Conservation (phyloP, 106 monocot genomes). For the Xerophyta viscosa region DNA sequence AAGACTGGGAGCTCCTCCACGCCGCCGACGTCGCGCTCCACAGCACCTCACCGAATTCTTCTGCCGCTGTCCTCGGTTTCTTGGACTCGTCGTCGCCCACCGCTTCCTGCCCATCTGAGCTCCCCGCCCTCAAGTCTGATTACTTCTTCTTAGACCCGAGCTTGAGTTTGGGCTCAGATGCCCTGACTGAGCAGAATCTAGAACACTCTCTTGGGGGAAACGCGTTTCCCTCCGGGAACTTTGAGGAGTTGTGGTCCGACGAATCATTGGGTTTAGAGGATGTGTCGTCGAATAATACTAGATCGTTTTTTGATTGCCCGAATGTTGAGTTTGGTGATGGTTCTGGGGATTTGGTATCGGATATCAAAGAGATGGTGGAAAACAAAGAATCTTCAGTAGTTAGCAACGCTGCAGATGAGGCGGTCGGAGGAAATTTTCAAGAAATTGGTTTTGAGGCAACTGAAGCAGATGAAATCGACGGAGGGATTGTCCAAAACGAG, state of each 20-base stretch:
- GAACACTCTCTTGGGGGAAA: background rate
- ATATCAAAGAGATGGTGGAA: constrained; percentile 2
- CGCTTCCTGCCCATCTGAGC: background rate
- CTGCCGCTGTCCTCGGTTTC: too few relatives aligned
- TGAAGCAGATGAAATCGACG: background rate
- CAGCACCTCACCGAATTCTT: background rate
- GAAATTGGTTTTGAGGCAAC: background rate
- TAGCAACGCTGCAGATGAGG: background rate
- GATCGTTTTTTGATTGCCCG: constrained; percentile 3
- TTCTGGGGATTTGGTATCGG: background rate
- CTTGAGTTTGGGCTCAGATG: constrained; percentile 1
- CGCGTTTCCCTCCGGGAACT: background rate
- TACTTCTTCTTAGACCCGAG: constrained; percentile 33
- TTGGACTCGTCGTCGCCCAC: background rate
- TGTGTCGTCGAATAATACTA: constrained; percentile 1
- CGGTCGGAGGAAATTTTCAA: background rate
- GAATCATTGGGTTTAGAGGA: background rate
- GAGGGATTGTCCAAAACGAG: background rate
- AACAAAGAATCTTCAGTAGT: background rate
- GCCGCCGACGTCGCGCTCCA: background rate
- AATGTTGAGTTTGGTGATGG: constrained; percentile 2
- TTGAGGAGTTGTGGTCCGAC: background rate
- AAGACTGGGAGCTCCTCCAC: constrained; percentile 36
- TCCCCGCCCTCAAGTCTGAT: constrained; percentile 23
- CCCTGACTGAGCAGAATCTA: background rate